These are phyloP conservation scores for Prunus mume DNA, from an alignment of 306 rosid species.

Conservation along the genomic window DNA sequence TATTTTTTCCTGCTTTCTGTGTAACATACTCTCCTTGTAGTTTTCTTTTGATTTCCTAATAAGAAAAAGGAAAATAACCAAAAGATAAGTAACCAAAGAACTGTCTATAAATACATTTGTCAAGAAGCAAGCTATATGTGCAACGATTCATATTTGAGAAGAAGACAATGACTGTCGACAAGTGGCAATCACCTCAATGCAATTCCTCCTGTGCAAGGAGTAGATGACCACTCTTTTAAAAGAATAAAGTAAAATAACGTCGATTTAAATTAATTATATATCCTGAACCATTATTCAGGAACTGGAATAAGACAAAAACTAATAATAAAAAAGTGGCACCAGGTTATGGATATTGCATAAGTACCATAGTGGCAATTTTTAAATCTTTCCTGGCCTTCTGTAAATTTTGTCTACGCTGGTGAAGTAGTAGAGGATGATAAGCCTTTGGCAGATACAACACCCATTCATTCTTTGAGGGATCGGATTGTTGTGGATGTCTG, in stretches of 20 bases:
- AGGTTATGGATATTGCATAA: constrained; percentile 16
- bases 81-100: neutral
- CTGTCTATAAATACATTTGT: neutral
- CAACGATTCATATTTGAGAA: neutral
- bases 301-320: neutral
- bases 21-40: constrained; percentile 11
- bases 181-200: constrained; percentile 17
- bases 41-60: constrained; percentile 29
- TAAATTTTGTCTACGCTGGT: constrained; percentile 57
- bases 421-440: constrained; percentile 80
- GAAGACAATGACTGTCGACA: neutral
- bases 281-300: neutral
- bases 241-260: neutral
- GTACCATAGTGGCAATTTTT: constrained; percentile 48
- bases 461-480: constrained; percentile 56
- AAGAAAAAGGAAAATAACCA: neutral
- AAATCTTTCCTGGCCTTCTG: constrained; percentile 54
- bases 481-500: constrained; percentile 28
- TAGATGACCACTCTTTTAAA: neutral
- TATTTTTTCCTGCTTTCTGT: constrained; percentile 26
- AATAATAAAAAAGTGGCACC: neutral
- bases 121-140: neutral
- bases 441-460: constrained; percentile 66
- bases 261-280: neutral
- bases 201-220: neutral